phyloP scores from a whole-genome alignment of 768 basidiomycete species.

The Cystobasidium onofrii region DNA sequence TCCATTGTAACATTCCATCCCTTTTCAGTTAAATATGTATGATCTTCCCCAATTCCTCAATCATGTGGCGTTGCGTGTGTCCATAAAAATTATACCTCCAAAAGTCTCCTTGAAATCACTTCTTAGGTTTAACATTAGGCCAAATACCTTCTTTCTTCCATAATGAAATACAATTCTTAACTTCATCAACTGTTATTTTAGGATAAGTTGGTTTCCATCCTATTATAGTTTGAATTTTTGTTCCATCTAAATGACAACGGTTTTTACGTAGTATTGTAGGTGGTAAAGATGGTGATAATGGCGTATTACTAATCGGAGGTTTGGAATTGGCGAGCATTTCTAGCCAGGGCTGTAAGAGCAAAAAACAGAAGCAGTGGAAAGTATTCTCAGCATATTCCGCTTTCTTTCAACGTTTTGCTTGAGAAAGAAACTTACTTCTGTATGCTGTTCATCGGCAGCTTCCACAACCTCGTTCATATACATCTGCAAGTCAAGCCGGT shows the following conservation, averaged over 20 bases:
- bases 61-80: too few relatives aligned
- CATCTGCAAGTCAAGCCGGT: conserved; percentile 25
- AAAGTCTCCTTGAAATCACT: not conserved
- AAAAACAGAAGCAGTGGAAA: too few relatives aligned
- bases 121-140: conserved; percentile 32
- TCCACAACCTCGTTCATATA: conserved; percentile 36
- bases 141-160: conserved; percentile 38
- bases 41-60: too few relatives aligned
- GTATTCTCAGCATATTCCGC: not conserved
- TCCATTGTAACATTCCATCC: not conserved
- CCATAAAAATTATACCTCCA: too few relatives aligned
- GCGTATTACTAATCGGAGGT: conserved; percentile 34
- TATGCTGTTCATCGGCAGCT: conserved; percentile 38
- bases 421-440: not conserved
- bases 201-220: conserved; percentile 33
- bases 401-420: not conserved
- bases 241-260: conserved; percentile 31
- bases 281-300: conserved; percentile 35
- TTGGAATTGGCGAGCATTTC: conserved; percentile 32
- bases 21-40: not conserved
- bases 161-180: conserved; percentile 29
- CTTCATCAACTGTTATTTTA: conserved; percentile 8
- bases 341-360: conserved; percentile 30
- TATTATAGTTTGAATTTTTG: conserved; percentile 12
- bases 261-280: conserved; percentile 31